Evolutionary conservation across 169 alveolate species (phyloP).

Genomic region (Plasmodium malariae): DNA sequence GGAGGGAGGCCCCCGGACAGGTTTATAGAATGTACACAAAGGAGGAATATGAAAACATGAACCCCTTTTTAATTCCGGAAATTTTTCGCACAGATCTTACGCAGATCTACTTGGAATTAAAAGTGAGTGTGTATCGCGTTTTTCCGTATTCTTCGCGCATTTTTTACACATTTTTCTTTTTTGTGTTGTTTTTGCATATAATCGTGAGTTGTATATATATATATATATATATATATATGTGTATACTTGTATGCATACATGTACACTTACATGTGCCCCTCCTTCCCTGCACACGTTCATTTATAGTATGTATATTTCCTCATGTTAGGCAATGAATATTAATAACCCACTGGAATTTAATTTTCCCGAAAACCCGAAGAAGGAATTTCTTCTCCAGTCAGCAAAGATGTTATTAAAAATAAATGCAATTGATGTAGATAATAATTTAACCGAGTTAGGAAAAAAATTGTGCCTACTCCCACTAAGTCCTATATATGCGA

Average conservation of each 20-base stretch:
- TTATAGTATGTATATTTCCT: background rate
- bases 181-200: background rate
- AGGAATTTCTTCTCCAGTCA: conserved; percentile 90
- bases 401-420: conserved; percentile 63
- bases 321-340: conserved; percentile 70
- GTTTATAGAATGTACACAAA: conserved; percentile 94
- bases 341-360: conserved; percentile 79
- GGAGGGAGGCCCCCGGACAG: conserved; percentile 93
- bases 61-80: conserved; percentile 91
- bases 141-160: background rate
- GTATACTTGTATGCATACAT: background rate
- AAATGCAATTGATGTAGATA: conserved; percentile 79
- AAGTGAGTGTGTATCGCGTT: background rate
- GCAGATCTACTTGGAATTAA: conserved; percentile 90
- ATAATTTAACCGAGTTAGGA: conserved; percentile 85
- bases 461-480: conserved; percentile 84
- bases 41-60: conserved; percentile 87
- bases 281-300: background rate
- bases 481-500: conserved; percentile 92
- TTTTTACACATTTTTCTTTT: no score
- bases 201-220: background rate
- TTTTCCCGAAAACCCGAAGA: conserved; percentile 97
- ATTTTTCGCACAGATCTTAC: conserved; percentile 92
- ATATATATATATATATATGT: conserved; percentile 11
- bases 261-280: background rate